Percentiles rank a stretch among this genome's conserved stretches.
phyloP scores from a whole-genome alignment of 495 filamentous ascomycete species.

The Annulohypoxylon moriforme region DNA sequence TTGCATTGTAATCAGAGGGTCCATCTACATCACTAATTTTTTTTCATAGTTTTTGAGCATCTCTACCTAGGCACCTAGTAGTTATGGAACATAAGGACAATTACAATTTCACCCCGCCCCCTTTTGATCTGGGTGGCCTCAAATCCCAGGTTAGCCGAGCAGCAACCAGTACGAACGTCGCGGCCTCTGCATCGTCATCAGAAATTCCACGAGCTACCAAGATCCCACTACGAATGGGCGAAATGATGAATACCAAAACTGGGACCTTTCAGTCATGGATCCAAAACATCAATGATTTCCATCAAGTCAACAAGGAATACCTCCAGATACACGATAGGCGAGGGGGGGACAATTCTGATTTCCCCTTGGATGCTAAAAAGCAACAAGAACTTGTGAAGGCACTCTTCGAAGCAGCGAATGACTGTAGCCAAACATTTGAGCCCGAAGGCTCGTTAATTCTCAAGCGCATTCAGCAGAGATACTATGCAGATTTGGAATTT shows the following conservation, averaged over 20 bases:
- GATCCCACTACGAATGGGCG: not conserved
- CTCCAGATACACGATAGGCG: not conserved
- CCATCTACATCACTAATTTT: too few relatives aligned
- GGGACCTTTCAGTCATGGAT: not conserved
- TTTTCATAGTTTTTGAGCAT: too few relatives aligned
- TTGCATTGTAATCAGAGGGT: too few relatives aligned
- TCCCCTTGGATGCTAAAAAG: not conserved
- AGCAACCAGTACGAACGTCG: not conserved
- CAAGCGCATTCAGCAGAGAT: not conserved
- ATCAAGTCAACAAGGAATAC: not conserved
- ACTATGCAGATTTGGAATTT: constrained; percentile 5
- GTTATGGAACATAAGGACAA: not conserved
- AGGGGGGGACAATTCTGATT: not conserved
- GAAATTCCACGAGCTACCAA: not conserved
- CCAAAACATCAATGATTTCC: not conserved
- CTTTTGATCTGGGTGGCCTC: too few relatives aligned
- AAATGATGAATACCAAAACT: not conserved
- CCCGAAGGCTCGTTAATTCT: not conserved
- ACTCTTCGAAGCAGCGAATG: constrained; percentile 7
- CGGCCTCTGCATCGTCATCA: not conserved
- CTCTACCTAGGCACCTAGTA: too few relatives aligned
- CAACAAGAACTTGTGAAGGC: constrained; percentile 1
- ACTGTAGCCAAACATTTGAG: constrained; percentile 1
- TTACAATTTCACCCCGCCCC: not conserved
- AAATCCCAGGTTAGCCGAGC: not conserved